These are phyloP conservation scores for Colletotrichum truncatum DNA, from an alignment of 2,329 filamentous ascomycete species.

Conservation along the genomic window DNA sequence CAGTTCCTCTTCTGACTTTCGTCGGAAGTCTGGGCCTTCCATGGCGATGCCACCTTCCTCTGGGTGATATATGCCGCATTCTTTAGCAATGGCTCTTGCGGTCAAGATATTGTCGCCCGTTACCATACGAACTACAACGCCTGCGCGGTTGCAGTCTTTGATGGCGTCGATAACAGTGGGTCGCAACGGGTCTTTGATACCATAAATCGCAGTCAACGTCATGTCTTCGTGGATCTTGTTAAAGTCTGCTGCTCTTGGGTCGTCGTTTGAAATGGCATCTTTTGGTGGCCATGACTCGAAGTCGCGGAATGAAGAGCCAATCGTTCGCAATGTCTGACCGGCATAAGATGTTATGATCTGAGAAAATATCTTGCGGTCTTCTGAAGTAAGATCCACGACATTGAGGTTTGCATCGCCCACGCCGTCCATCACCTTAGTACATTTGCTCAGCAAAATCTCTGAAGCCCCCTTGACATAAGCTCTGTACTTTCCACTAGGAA, in stretches of 20 bases:
- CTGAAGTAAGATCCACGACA: slow-evolving; percentile 7
- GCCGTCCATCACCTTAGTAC: slow-evolving; percentile 41
- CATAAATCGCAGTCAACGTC: slow-evolving; percentile 59
- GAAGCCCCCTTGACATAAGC: slow-evolving; percentile 64
- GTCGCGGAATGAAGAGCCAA: slow-evolving; percentile 49
- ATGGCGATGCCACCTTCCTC: slow-evolving; percentile 63
- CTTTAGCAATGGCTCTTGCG: slow-evolving; percentile 52
- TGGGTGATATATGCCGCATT: slow-evolving; percentile 48
- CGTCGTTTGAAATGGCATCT: slow-evolving; percentile 57
- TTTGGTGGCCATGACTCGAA: slow-evolving; percentile 63
- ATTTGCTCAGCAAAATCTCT: slow-evolving; percentile 56
- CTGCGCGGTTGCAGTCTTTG: slow-evolving; percentile 68
- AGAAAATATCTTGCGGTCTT: slow-evolving; percentile 25
- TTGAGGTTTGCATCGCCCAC: slow-evolving; percentile 17
- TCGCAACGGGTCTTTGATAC: slow-evolving; percentile 75
- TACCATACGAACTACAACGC: slow-evolving; percentile 72
- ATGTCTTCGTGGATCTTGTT: slow-evolving; percentile 51
- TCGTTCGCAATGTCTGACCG: slow-evolving; percentile 49
- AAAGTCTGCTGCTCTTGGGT: slow-evolving; percentile 70
- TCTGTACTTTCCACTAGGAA: slow-evolving; percentile 63
- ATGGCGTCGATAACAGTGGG: slow-evolving; percentile 70
- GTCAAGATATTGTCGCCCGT: slow-evolving; percentile 61
- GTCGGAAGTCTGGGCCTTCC: slow-evolving; percentile 62
- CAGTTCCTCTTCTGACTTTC: slow-evolving; percentile 58
- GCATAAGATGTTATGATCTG: slow-evolving; percentile 49